Conservation (phyloP, 345 rosid species). For the Microthlaspi erraticum region DNA sequence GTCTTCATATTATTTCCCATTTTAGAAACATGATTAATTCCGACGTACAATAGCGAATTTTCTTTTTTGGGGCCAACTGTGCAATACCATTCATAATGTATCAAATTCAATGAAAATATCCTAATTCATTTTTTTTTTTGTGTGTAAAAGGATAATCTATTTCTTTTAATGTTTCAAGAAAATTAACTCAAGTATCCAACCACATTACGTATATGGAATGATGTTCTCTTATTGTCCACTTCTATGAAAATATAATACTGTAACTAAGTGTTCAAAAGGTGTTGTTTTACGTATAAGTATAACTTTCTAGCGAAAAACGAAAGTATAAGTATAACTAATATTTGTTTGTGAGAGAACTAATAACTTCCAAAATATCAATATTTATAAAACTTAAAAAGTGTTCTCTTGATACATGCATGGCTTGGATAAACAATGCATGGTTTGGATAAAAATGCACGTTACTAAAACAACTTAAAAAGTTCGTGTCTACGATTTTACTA, state of each 20-base stretch:
- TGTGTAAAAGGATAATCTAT: no score
- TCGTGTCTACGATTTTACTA: background rate
- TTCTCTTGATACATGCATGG: background rate
- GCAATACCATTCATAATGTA: background rate
- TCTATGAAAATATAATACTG: background rate
- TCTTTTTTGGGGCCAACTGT: background rate
- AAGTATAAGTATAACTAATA: no score
- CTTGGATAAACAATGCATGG: background rate
- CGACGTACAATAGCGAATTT: background rate
- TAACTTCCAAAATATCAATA: background rate
- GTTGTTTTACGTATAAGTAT: background rate
- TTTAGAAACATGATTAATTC: background rate
- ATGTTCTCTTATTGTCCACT: background rate
- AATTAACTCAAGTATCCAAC: background rate
- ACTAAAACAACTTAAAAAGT: background rate
- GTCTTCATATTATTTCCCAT: background rate
- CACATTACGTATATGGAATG: background rate
- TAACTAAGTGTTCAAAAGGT: background rate
- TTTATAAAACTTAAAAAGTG: background rate
- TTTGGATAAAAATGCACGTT: background rate
- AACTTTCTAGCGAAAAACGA: no score
- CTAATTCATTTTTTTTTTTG: no score
- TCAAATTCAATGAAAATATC: background rate
- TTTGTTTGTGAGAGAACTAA: background rate
- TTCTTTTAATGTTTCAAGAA: background rate